Evolutionary conservation across 129 eudicot genomes (phyloP).

Genomic region (Helichrysum umbraculigerum): DNA sequence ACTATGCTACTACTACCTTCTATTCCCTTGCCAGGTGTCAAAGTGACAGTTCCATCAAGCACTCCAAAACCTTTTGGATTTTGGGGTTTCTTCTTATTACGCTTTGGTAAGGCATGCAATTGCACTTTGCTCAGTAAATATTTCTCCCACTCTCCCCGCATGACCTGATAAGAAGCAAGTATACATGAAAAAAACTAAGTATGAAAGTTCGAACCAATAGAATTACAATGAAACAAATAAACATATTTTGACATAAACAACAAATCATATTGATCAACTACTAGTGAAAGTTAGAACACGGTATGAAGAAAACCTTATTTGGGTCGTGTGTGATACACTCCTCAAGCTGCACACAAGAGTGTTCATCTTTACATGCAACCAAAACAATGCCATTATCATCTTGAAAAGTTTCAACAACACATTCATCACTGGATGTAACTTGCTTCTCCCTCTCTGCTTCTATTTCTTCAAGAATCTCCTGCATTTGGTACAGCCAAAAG

Average conservation of each 20-base stretch:
- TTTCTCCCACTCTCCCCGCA: constrained; percentile 92
- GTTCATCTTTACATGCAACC: constrained; percentile 94
- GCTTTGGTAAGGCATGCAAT: constrained; percentile 67
- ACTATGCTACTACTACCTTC: constrained; percentile 74
- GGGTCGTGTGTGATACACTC: constrained; percentile 71
- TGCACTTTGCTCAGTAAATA: constrained; percentile 92
- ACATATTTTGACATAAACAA: background rate
- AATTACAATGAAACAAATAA: background rate
- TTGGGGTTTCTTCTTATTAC: constrained; percentile 55
- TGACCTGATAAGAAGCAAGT: constrained; percentile 47
- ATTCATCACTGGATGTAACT: constrained; percentile 45
- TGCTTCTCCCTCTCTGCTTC: constrained; percentile 73
- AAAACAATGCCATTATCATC: constrained; percentile 63
- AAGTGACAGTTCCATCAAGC: constrained; percentile 62
- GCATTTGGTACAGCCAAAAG: constrained; percentile 21
- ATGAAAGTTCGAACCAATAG: background rate
- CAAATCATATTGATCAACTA: background rate
- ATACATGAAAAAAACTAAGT: background rate
- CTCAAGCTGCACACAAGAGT: constrained; percentile 92
- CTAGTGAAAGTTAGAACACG: background rate
- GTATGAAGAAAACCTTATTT: constrained; percentile 60
- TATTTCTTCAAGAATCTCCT: constrained; percentile 93
- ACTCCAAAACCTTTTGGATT: constrained; percentile 80
- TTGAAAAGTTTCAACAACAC: constrained; percentile 32
- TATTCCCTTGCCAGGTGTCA: constrained; percentile 56